Percentiles rank a stretch among this genome's conserved stretches.
Conservation (phyloP, 495 filamentous ascomycete genomes). For the Neurospora sp. region DNA sequence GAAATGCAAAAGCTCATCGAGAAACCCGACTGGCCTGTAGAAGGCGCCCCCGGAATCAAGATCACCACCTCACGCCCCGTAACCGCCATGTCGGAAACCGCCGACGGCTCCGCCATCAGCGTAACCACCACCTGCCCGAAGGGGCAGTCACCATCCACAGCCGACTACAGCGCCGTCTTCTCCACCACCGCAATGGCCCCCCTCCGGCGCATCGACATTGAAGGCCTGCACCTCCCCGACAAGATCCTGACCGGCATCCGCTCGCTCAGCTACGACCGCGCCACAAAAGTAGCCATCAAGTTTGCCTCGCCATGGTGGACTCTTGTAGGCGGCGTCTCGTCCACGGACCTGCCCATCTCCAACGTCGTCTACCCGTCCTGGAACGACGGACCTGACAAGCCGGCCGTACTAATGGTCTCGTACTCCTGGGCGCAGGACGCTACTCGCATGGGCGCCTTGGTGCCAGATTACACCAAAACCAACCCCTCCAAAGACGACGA, state of each 20-base stretch:
- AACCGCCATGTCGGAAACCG: constrained; percentile 5
- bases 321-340: constrained; percentile 21
- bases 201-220: constrained; percentile 21
- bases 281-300: constrained; percentile 25
- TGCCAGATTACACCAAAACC: constrained; percentile 12
- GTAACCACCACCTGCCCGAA: neutral
- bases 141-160: neutral
- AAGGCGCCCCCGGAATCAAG: neutral
- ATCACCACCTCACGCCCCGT: constrained; percentile 14
- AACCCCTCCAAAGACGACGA: constrained; percentile 14
- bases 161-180: constrained; percentile 20
- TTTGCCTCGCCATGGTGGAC: constrained; percentile 27
- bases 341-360: constrained; percentile 29
- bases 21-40: neutral
- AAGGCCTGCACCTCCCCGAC: constrained; percentile 8
- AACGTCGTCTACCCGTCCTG: constrained; percentile 37
- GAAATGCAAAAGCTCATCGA: neutral
- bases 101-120: neutral
- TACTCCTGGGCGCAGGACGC: constrained; percentile 39
- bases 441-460: constrained; percentile 24
- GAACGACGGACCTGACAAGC: constrained; percentile 18
- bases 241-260: constrained; percentile 19
- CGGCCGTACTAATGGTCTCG: constrained; percentile 30
- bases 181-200: constrained; percentile 19
- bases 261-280: constrained; percentile 18